These are phyloP conservation scores for Castanea sativa DNA, from an alignment of 306 rosid species.

Conservation along the genomic window DNA sequence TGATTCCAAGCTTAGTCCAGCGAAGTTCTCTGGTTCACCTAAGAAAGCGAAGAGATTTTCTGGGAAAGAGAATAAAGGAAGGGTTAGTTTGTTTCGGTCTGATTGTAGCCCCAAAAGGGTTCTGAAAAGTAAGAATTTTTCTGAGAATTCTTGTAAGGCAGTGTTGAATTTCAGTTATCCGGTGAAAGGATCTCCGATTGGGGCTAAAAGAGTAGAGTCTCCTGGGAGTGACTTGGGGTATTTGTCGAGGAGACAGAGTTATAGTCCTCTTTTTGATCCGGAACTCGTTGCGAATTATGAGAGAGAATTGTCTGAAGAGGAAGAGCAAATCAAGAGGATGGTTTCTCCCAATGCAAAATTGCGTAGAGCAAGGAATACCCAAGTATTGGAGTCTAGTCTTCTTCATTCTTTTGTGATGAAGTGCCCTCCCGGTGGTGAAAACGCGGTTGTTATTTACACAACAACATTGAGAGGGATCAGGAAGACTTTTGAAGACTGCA, in stretches of 20 bases:
- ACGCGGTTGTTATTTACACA: slow-evolving; percentile 65
- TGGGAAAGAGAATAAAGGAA: slow-evolving; percentile 76
- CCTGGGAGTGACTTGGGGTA: slow-evolving; percentile 41
- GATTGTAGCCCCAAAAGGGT: slow-evolving; percentile 66
- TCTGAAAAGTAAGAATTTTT: slow-evolving; percentile 32
- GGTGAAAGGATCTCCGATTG: slow-evolving; percentile 55
- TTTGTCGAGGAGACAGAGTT: slow-evolving; percentile 32
- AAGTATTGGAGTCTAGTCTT: slow-evolving; percentile 30
- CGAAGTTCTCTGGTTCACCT: slow-evolving; percentile 80
- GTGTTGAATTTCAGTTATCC: slow-evolving; percentile 36
- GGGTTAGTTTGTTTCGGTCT: slow-evolving; percentile 31
- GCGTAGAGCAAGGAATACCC: slow-evolving; percentile 22
- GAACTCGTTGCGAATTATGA: slow-evolving; percentile 69
- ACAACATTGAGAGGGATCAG: slow-evolving; percentile 91
- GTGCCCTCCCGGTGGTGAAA: slow-evolving; percentile 74
- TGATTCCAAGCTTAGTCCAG: slow-evolving; percentile 50
- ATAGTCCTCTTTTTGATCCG: slow-evolving; percentile 80
- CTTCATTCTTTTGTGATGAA: slow-evolving; percentile 47
- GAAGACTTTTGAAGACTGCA: slow-evolving; percentile 88
- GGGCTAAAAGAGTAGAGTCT: slow-evolving; percentile 41
- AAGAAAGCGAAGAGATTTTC: slow-evolving; percentile 36
- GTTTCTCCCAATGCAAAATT: slow-evolving; percentile 54
- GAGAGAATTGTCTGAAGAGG: slow-evolving; percentile 61
- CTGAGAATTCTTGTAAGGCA: slow-evolving; percentile 38
- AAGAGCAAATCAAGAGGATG: slow-evolving; percentile 82